A percentile compares a stretch with the other conserved stretches of the same genome.
Conservation (phyloP, 768 basidiomycete genomes). For the Suillus alpinus region DNA sequence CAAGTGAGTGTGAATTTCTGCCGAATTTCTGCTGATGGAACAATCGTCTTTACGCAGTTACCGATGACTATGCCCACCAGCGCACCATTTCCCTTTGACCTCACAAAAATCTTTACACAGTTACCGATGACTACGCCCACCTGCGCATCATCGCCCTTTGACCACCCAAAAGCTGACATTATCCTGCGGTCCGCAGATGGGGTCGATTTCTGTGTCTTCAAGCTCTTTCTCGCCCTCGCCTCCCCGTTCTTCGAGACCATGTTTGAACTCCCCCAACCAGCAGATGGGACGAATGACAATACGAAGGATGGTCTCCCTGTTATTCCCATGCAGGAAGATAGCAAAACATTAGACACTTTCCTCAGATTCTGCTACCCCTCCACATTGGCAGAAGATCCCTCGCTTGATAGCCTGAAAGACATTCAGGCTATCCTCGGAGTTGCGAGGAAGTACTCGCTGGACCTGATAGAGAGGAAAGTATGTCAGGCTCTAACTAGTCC, state of each 20-base stretch:
- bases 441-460: conserved; percentile 41
- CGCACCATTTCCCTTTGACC: no score
- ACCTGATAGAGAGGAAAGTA: conserved; percentile 27
- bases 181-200: conserved; percentile 16
- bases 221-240: conserved; percentile 20
- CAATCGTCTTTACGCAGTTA: background rate
- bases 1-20: background rate
- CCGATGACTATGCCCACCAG: no score
- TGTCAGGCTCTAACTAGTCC: conserved; percentile 14
- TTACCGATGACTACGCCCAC: background rate
- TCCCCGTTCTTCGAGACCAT: conserved; percentile 15
- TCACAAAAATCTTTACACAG: background rate
- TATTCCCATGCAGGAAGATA: conserved; percentile 9
- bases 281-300: background rate
- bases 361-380: conserved; percentile 16
- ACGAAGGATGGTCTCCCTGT: conserved; percentile 1
- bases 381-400: conserved; percentile 1
- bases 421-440: conserved; percentile 24
- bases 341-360: conserved; percentile 12
- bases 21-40: background rate
- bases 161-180: conserved; percentile 11
- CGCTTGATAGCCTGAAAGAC: background rate
- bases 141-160: conserved; percentile 10
- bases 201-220: conserved; percentile 20
- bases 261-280: conserved; percentile 2